Percentiles rank a stretch among this genome's conserved stretches.
Conservation (phyloP, 108 stramenopile genomes). For the Fragilariopsis cylindrus region DNA sequence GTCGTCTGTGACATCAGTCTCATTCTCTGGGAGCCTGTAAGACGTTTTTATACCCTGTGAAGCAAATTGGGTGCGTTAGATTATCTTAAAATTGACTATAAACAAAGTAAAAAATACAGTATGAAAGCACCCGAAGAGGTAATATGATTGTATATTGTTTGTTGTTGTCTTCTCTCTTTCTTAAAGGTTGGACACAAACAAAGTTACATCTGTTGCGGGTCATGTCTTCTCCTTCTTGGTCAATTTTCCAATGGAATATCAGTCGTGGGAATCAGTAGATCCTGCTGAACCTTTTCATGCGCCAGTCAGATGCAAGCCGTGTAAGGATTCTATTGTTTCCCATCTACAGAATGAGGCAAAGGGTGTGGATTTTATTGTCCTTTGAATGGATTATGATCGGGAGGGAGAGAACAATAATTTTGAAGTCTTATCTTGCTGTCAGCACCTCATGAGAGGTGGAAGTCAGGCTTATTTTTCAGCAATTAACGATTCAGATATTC, state of each 20-base stretch:
- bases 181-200: slow-evolving; percentile 45
- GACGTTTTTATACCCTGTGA: no score
- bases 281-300: slow-evolving; percentile 90
- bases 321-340: slow-evolving; percentile 74
- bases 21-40: no score
- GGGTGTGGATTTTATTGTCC: slow-evolving; percentile 78
- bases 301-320: slow-evolving; percentile 72
- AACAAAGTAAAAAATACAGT: no score
- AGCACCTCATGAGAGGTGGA: slow-evolving; percentile 62
- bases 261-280: slow-evolving; percentile 90
- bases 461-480: slow-evolving; percentile 92
- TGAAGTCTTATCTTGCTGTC: slow-evolving; percentile 90
- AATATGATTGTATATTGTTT: no score
- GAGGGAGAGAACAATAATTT: slow-evolving; percentile 97
- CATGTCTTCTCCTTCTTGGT: slow-evolving; percentile 93
- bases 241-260: slow-evolving; percentile 90
- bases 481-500: slow-evolving; percentile 90
- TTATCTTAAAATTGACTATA: no score
- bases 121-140: no score
- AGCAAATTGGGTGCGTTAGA: no score
- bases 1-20: no score
- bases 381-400: slow-evolving; percentile 97
- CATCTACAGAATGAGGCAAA: slow-evolving; percentile 79
- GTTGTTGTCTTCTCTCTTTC: neutral
- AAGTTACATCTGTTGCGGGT: slow-evolving; percentile 91